Base-by-base conservation (phyloP, 2,329 filamentous ascomycete genomes). In the Mycosphaerella sp. region DNA sequence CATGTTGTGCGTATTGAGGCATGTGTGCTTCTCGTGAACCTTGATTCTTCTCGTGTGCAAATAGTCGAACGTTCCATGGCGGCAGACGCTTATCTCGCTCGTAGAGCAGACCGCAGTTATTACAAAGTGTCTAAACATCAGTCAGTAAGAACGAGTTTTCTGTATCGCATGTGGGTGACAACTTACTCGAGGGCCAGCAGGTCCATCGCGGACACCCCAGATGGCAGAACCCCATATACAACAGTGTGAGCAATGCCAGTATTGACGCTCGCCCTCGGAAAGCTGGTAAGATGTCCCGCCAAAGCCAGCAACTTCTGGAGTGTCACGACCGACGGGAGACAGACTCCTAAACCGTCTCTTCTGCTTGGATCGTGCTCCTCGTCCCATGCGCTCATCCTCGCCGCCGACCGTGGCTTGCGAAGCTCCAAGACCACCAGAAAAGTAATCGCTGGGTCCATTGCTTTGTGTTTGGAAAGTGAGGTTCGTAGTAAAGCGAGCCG, bases 171-270 rank as follows among this genome's bases (percentile, higher is more conserved):
- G 12, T 6, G 32, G 10, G 10, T 12, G 29, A 5, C 8, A 36
- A 45, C 48, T 51, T 39, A 51, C 48, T 72, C 88, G 86, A 59
- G 87, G 81, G 51, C 91, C 92, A 51, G 81, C 78, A 11, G 93
- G 93, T 23, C 93, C 93, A 72, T 97, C 91, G 64, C 93, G 80
- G 2, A 97, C 92, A 46, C 89, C 91, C 93, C 93, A 98, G 7
- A 96, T 89, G 29, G 89, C 87, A 46, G 85, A 85, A 12, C 92
- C 93, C 83, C 87, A 92, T 34, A 96, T 83, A 56, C 80, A 79
- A 70, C 93, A 98, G 71, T 97, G 92, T 43, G 78, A 77, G 73
- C 93, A 98, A 58, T 89, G 82, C 93, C 93, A 98, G 42, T 79
- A 84, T 59, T 81, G 77, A 62, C 91, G 80, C 75, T 97, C 93